Conservation (phyloP, 441 rosid species). For the Gossypium laxum region DNA sequence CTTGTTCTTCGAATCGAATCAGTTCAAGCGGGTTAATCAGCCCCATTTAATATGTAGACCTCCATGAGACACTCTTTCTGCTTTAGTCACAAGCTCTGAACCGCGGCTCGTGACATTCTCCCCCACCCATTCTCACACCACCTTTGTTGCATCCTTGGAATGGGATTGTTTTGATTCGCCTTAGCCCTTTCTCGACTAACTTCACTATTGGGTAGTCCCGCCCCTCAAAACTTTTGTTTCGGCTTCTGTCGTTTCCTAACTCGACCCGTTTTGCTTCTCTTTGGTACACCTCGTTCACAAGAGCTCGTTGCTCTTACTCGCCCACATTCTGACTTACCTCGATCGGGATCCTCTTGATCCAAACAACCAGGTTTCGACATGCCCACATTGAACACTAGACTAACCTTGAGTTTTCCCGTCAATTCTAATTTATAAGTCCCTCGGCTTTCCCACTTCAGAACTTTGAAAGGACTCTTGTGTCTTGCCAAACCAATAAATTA, state of each 20-base stretch:
- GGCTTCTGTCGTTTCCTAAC: background rate
- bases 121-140: background rate
- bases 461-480: background rate
- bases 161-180: background rate
- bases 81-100: background rate
- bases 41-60: background rate
- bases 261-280: background rate
- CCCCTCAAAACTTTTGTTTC: background rate
- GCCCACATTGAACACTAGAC: background rate
- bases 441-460: background rate
- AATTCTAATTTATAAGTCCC: background rate
- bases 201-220: background rate
- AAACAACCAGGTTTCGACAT: background rate
- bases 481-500: background rate
- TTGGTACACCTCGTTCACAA: background rate
- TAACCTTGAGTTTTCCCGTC: background rate
- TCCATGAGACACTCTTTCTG: background rate
- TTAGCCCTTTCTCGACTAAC: background rate
- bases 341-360: background rate
- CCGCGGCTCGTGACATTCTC: background rate
- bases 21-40: background rate
- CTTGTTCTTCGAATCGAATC: background rate
- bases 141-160: background rate
- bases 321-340: background rate
- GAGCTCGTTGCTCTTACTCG: background rate